phyloP scores from a whole-genome alignment of 2,329 filamentous ascomycete genomes.

The Diaporthe eres region DNA sequence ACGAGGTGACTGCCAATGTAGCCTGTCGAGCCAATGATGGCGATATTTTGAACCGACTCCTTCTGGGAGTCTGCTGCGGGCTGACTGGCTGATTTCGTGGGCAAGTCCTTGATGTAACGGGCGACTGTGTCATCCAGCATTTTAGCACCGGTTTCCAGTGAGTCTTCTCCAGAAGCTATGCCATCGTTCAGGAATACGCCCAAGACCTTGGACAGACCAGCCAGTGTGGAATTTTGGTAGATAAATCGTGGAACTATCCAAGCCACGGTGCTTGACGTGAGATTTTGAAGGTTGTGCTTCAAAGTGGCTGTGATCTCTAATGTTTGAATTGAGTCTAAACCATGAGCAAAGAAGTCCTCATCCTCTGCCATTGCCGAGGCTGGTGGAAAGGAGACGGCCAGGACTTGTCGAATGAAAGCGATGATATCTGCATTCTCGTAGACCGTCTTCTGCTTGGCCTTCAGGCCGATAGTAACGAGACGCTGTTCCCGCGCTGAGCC shows the following conservation, averaged over 20 bases:
- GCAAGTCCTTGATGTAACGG: constrained; percentile 5
- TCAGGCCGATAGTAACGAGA: neutral
- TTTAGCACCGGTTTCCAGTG: neutral
- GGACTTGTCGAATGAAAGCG: neutral
- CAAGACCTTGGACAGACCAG: neutral
- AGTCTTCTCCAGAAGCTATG: constrained; percentile 1
- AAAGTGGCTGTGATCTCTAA: constrained; percentile 38
- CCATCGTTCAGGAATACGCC: neutral
- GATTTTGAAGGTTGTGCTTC: constrained; percentile 38
- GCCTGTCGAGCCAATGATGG: constrained; percentile 33
- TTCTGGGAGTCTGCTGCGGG: neutral
- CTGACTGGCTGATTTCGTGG: neutral
- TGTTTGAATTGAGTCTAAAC: constrained; percentile 43
- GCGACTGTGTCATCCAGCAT: constrained; percentile 1
- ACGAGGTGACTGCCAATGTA: constrained; percentile 22
- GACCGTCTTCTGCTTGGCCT: neutral
- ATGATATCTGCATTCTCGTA: neutral
- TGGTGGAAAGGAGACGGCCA: neutral
- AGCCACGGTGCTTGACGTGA: constrained; percentile 2
- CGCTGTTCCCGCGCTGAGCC: neutral
- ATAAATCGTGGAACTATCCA: constrained; percentile 25
- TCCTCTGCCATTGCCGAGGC: constrained; percentile 27
- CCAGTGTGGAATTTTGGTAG: constrained; percentile 9
- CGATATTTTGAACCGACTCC: neutral
- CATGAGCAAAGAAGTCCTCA: constrained; percentile 42